Evolutionary conservation across 78 protist species (phyloP).

Genomic region (Blattamonas nauphoetae): DNA sequence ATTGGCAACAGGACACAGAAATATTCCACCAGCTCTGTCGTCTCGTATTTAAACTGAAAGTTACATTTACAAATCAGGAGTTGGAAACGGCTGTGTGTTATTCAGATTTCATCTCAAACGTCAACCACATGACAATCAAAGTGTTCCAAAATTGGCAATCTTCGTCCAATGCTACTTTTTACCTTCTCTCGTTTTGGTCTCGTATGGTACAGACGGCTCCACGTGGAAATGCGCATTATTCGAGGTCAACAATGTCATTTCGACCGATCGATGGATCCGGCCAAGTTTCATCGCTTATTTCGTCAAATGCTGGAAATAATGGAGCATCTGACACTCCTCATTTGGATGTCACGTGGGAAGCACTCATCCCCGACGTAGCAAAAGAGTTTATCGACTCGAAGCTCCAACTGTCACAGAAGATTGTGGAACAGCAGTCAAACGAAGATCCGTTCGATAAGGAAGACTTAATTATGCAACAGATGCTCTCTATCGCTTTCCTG

Average conservation of each 20-base stretch:
- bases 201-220: background rate
- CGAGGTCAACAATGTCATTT: too few species aligned
- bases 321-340: too few species aligned
- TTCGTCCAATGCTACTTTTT: background rate
- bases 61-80: background rate
- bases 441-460: background rate
- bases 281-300: too few species aligned
- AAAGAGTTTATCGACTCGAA: background rate
- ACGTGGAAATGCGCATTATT: too few species aligned
- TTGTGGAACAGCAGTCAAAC: too few species aligned
- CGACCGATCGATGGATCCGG: too few species aligned
- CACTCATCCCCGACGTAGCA: background rate
- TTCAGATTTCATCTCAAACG: background rate
- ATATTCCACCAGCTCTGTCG: background rate
- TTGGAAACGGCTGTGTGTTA: background rate
- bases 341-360: too few species aligned
- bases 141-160: background rate
- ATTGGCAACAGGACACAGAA: too few species aligned
- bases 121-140: background rate
- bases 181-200: background rate
- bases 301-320: too few species aligned
- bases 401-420: background rate
- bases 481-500: background rate
- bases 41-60: background rate
- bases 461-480: background rate